Base-by-base conservation (phyloP, 345 rosid genomes). In the Acer saccharum region DNA sequence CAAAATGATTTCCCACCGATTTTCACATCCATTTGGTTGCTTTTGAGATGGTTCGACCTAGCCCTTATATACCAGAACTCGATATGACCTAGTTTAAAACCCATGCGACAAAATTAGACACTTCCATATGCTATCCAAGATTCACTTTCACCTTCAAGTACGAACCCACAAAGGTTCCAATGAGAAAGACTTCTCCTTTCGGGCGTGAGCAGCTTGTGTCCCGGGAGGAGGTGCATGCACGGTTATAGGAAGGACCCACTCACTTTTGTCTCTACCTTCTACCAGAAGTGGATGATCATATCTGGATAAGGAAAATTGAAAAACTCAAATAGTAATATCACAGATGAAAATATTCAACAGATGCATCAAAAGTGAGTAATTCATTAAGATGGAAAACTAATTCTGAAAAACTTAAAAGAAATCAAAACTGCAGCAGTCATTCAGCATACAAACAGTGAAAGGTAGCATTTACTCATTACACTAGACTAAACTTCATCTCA, bases 161-260 rank as follows among this genome's bases (percentile, higher is more conserved):
- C 83, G 93, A 80, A 85, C 83, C 93, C 95, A 94, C 81, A 90
- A 66, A 68, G 97, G 93, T 75, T 90, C 98, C 87, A 91, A 73
- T 71, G 91, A 83, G 71, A 88, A 81, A 76, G 81, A 78, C 84
- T 85, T 92, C 80, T 91, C 92, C 4, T 86, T 89, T 80, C 88
- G 84, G 73, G 87, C n/a, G 27, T 81, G 89, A 74, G 88, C 75
- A 71, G 86, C 84, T 8, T 85, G 13, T 29, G 92, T 75, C 67
- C 90, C 87, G 2, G 93, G 88, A 11, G 97, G 94, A 67, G 94
- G 95, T 68, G 97, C 99, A 71, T 90, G 97, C 80, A 94, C 98
- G 0, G 89, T 92, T 41, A 96, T 91, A 7, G 98, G 99, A 76
- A 96, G 97, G 84, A 92, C 81, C 99, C 99, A 96, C 84, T 92